A percentile compares a stretch with the other conserved stretches of the same genome.
Conservation (phyloP, 345 rosid genomes). For the Hibiscus trionum region DNA sequence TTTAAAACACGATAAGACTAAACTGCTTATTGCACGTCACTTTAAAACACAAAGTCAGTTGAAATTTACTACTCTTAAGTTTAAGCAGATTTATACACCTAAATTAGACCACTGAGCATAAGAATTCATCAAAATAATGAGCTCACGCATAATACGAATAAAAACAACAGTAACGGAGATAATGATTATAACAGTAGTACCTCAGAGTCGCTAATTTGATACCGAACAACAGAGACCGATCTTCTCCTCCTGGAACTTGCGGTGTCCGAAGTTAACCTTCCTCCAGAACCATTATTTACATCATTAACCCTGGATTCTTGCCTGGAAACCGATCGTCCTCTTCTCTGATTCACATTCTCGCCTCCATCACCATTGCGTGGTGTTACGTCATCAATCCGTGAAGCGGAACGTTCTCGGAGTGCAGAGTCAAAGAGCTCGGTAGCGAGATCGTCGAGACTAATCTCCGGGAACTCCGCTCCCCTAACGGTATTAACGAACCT, state of each 20-base stretch:
- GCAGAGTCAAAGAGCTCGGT: constrained; percentile 53
- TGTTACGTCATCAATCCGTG: constrained; percentile 25
- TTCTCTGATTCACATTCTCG: constrained; percentile 39
- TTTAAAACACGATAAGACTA: too few species aligned
- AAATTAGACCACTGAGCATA: neutral
- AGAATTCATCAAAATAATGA: neutral
- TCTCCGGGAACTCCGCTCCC: constrained; percentile 74
- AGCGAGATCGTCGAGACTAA: constrained; percentile 80
- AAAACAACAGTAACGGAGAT: neutral
- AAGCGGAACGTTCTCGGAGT: constrained; percentile 43
- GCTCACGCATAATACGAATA: neutral
- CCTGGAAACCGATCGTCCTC: constrained; percentile 89
- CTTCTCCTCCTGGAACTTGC: constrained; percentile 49
- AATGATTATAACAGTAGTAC: constrained; percentile 23
- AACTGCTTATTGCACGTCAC: too few species aligned
- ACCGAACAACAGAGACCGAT: constrained; percentile 64
- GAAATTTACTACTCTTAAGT: too few species aligned
- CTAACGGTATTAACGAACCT: constrained; percentile 75
- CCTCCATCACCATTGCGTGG: constrained; percentile 13
- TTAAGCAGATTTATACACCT: neutral
- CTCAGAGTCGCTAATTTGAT: constrained; percentile 74
- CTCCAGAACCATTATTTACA: constrained; percentile 16
- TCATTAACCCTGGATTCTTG: constrained; percentile 29
- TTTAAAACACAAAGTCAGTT: too few species aligned
- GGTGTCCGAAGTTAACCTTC: constrained; percentile 23